phyloP scores from a whole-genome alignment of 441 rosid genomes.

The Francoa sonchifolia region DNA sequence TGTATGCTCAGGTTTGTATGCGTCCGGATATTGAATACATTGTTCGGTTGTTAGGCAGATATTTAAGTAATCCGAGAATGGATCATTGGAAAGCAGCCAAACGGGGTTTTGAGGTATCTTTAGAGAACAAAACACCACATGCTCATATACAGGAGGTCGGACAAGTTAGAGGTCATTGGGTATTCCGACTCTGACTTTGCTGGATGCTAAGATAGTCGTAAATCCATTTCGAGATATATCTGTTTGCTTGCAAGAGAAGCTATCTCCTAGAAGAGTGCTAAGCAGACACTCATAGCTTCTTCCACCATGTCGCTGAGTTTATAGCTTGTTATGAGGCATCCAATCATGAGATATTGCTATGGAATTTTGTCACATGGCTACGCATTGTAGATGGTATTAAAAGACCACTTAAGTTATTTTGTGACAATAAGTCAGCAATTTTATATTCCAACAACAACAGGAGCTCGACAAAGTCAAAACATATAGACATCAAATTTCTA shows the following conservation, averaged over 20 bases:
- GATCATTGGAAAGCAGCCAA: conserved; percentile 2
- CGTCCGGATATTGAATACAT: too few relatives aligned
- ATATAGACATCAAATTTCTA: conserved; percentile 8
- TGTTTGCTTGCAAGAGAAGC: background rate
- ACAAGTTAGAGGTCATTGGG: background rate
- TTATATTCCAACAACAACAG: too few relatives aligned
- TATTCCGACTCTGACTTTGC: background rate
- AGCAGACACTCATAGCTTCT: too few relatives aligned
- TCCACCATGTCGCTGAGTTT: too few relatives aligned
- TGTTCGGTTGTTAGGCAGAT: background rate
- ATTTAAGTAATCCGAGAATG: background rate
- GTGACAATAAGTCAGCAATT: too few relatives aligned
- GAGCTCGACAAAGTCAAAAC: background rate
- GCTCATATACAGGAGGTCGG: background rate
- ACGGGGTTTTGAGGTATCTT: background rate
- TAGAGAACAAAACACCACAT: background rate
- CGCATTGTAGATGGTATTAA: too few relatives aligned
- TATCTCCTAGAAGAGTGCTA: background rate
- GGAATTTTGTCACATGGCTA: too few relatives aligned
- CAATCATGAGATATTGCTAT: too few relatives aligned
- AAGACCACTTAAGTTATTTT: too few relatives aligned
- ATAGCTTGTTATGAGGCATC: too few relatives aligned
- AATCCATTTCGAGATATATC: background rate
- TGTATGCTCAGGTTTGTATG: background rate
- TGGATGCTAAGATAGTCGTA: conserved; percentile 1